A percentile compares a stretch with the other conserved stretches of the same genome.
Conservation (phyloP, 2,329 filamentous ascomycete species). For the Aureobasidium subglaciale region DNA sequence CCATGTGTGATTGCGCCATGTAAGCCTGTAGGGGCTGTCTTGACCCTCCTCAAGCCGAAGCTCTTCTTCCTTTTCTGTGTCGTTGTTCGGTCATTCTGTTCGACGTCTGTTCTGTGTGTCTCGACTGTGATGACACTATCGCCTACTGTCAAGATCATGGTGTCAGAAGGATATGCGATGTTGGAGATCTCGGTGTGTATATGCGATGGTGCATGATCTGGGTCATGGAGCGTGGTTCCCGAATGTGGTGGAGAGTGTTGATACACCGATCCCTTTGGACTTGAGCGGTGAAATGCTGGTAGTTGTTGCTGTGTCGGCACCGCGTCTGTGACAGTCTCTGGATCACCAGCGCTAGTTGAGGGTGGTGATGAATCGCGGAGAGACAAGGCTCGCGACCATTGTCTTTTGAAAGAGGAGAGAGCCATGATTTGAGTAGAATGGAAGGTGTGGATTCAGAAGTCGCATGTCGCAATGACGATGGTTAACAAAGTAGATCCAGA, state of each 20-base stretch:
- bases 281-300: not conserved
- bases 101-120: not conserved
- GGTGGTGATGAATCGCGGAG: not conserved
- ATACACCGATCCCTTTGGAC: not conserved
- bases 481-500: not conserved
- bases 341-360: not conserved
- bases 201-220: not conserved
- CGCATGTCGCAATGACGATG: not conserved
- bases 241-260: not conserved
- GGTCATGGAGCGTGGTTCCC: not conserved
- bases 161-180: not conserved
- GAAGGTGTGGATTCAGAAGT: not conserved
- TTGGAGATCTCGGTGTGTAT: not conserved
- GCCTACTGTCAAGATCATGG: not conserved
- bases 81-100: not conserved
- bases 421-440: not conserved
- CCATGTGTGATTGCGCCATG: not conserved
- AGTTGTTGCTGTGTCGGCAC: not conserved
- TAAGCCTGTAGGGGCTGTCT: not conserved
- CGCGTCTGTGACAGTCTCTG: not conserved
- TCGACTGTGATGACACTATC: constrained; percentile 6
- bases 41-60: not conserved
- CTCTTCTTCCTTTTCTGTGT: not conserved
- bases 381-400: not conserved
- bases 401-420: not conserved